Evolutionary conservation across 371 early-diverging fungal species (phyloP), one percentile per base, ranked within the genome.

Genomic region (Mortierella sp.): DNA sequence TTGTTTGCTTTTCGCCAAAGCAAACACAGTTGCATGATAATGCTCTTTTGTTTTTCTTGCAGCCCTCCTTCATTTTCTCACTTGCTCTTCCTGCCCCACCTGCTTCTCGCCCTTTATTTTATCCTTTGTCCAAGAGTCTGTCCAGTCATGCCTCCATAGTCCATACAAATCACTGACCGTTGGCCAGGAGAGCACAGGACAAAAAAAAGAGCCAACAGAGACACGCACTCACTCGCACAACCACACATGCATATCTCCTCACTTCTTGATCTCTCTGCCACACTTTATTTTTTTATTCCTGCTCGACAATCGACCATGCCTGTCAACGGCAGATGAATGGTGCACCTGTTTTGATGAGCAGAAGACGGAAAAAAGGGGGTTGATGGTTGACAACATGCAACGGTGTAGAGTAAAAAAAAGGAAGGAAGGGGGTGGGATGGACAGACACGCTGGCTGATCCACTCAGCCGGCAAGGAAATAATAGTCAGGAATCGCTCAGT

Each of bases 1-100:
- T 74, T 26, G 48, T 61, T 31, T n/a, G 21, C 61, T n/a, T 71
- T 34, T 48, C 74, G 48, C 57, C 57, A 51, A 71, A n/a, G 24
- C 43, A 48, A 26, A 28, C 5, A 21, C 8, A 40, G 21, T 40
- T 67, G 67, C 24, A 67, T 67, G 67, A 67, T 34, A 67, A 67
- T 67, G 67, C 67, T 67, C 51, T 51, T 50, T 50, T 72, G 16
- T 13, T 28, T 59, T 57, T 31, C 16, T n/a, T 55, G 55, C 28
- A 9, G 0, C 11, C 26, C 28, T 55, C 28, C 13, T 31, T 8
- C 31, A 31, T 16, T 50, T 50, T 1, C 13, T 50, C 16, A 3
- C 16, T 3, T 14, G 16, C 44, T 43, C 43, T 34, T 55, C 71
- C 5, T 59, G 31, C 59, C 13, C 19, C 34, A 16, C 26, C 9